Percentiles rank a stretch among this genome's conserved stretches.
Conservation (phyloP, 2,329 filamentous ascomycete species). For the Aureobasidium musti region DNA sequence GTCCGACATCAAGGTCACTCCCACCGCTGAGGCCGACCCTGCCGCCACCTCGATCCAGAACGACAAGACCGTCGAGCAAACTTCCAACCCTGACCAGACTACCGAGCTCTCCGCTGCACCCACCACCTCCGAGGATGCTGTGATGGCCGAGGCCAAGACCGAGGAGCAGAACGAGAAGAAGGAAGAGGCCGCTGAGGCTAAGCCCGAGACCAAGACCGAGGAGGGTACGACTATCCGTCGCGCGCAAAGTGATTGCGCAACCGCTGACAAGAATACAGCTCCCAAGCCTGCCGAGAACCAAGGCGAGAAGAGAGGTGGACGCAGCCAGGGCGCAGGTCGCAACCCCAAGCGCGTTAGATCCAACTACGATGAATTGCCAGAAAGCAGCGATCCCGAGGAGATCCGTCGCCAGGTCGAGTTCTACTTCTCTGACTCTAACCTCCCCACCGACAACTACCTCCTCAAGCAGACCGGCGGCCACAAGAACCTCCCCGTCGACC, state of each 20-base stretch:
- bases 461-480: conserved; percentile 74
- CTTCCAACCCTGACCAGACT: conserved; percentile 27
- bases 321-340: conserved; percentile 16
- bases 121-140: conserved; percentile 30
- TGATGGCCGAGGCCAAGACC: conserved; percentile 29
- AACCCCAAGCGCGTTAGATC: conserved; percentile 32
- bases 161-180: conserved; percentile 28
- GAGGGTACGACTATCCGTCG: conserved; percentile 2
- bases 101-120: conserved; percentile 28
- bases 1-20: conserved; percentile 27
- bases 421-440: conserved; percentile 91
- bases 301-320: conserved; percentile 28
- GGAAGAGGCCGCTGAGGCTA: conserved; percentile 5
- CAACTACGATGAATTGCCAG: conserved; percentile 55
- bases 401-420: conserved; percentile 95
- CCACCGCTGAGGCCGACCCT: conserved; percentile 28
- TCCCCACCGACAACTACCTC: conserved; percentile 85
- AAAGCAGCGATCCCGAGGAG: conserved; percentile 73
- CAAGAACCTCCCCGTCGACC: conserved; percentile 76
- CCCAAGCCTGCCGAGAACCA: conserved; percentile 19
- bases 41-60: conserved; percentile 30
- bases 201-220: conserved; percentile 13
- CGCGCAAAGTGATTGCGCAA: conserved; percentile 4
- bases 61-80: conserved; percentile 30
- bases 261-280: not conserved